Conservation (phyloP, 164 flowering plant genomes). For the Chloranthus sessilifolius region DNA sequence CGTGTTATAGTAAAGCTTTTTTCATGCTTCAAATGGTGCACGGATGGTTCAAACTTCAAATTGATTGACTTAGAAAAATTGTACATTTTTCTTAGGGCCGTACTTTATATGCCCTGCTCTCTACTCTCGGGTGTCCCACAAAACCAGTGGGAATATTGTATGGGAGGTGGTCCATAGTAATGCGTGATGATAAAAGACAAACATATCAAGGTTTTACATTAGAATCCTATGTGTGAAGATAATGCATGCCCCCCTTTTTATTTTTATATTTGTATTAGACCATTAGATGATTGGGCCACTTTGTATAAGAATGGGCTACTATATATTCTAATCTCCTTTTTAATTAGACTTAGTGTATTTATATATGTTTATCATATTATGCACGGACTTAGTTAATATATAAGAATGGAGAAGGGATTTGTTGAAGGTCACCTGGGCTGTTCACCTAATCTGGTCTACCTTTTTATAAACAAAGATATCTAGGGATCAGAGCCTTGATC, state of each 20-base stretch:
- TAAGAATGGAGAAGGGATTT: constrained; percentile 9
- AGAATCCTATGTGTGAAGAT: constrained; percentile 49
- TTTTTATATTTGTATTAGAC: background rate
- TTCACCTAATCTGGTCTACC: constrained; percentile 25
- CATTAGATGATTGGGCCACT: constrained; percentile 21
- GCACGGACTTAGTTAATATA: background rate
- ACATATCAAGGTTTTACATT: constrained; percentile 1
- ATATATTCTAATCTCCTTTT: no score
- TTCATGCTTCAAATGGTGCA: constrained; percentile 27
- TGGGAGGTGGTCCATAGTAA: constrained; percentile 24
- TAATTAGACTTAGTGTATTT: background rate
- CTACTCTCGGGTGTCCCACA: constrained; percentile 22
- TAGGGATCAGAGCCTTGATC: no score
- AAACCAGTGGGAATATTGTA: constrained; percentile 10
- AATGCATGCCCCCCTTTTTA: constrained; percentile 9
- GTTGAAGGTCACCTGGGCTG: constrained; percentile 18
- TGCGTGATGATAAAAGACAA: constrained; percentile 19
- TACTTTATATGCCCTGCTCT: constrained; percentile 8
- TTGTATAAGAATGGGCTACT: background rate
- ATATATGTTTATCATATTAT: background rate
- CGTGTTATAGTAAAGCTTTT: constrained; percentile 27
- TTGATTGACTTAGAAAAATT: constrained; percentile 22
- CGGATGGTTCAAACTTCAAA: constrained; percentile 26
- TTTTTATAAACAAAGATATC: constrained; percentile 8
- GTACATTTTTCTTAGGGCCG: constrained; percentile 4